These are phyloP conservation scores for Saccharum officinarum DNA, from an alignment of 176 grass and related monocot species.

Conservation along the genomic window DNA sequence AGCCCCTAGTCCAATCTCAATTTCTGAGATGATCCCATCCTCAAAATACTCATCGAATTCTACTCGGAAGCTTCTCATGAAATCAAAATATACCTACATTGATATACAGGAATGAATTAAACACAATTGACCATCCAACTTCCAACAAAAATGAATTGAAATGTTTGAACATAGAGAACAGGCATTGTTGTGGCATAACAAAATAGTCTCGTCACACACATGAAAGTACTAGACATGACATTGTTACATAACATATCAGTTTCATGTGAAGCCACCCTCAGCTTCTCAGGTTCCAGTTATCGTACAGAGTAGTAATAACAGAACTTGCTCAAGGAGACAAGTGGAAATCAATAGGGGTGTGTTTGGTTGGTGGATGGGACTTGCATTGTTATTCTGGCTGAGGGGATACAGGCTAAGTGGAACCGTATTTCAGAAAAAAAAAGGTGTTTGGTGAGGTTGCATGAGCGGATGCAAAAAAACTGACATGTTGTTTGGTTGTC, in stretches of 20 bases:
- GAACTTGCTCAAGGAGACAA: not conserved
- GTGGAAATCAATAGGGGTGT: not conserved
- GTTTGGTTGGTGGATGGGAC: too few relatives aligned
- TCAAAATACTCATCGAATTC: slow-evolving; percentile 86
- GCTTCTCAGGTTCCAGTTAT: not conserved
- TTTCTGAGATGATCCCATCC: slow-evolving; percentile 76
- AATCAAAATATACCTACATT: slow-evolving; percentile 92
- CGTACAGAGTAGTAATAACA: not conserved
- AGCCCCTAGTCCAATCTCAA: slow-evolving; percentile 88
- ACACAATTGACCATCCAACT: not conserved
- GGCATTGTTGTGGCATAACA: not conserved
- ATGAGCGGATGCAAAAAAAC: too few relatives aligned
- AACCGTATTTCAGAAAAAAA: too few relatives aligned
- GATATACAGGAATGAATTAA: not conserved
- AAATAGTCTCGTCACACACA: not conserved
- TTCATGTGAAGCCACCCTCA: not conserved
- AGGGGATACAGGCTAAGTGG: too few relatives aligned
- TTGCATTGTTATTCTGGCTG: too few relatives aligned
- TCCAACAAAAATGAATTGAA: not conserved
- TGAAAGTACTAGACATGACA: not conserved
- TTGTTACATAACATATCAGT: not conserved
- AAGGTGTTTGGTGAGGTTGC: too few relatives aligned
- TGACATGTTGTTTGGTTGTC: too few relatives aligned
- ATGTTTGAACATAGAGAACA: not conserved
- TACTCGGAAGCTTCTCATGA: slow-evolving; percentile 93